Evolutionary conservation across 768 basidiomycete genomes (phyloP).

Genomic region (Polyporus arcularius): DNA sequence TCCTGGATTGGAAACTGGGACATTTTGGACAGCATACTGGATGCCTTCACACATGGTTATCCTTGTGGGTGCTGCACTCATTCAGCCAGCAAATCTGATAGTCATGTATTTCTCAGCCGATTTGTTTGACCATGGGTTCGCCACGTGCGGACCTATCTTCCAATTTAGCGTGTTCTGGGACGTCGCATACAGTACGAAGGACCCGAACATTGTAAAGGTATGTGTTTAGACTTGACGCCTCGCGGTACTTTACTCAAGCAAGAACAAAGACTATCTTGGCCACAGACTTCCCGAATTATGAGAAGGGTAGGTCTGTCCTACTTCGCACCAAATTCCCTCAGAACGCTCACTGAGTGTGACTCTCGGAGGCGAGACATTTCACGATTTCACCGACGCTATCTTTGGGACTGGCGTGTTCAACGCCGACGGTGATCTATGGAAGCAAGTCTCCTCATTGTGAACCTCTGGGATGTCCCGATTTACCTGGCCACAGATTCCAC

Average conservation of each 20-base stretch:
- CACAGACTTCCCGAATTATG: slow-evolving; percentile 44
- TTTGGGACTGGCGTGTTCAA: slow-evolving; percentile 72
- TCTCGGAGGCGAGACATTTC: slow-evolving; percentile 13
- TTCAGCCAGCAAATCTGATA: no score
- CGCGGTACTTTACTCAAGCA: background rate
- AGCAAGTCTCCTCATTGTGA: slow-evolving; percentile 27
- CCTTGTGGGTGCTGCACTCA: slow-evolving; percentile 29
- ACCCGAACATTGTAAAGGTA: slow-evolving; percentile 37
- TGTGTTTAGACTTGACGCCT: background rate
- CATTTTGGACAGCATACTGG: slow-evolving; percentile 26
- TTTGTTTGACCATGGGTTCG: slow-evolving; percentile 17
- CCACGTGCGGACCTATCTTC: slow-evolving; percentile 26
- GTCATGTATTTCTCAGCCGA: slow-evolving; percentile 27
- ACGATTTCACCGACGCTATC: slow-evolving; percentile 39
- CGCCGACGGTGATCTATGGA: slow-evolving; percentile 64
- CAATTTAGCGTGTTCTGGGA: slow-evolving; percentile 26
- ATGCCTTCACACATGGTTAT: slow-evolving; percentile 33
- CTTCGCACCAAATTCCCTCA: background rate
- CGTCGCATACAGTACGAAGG: slow-evolving; percentile 16
- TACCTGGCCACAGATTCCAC: slow-evolving; percentile 44
- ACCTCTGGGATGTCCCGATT: background rate
- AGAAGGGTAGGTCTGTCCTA: slow-evolving; percentile 39
- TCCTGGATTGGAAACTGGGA: slow-evolving; percentile 38
- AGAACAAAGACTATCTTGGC: slow-evolving; percentile 39
- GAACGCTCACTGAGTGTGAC: no score